These are phyloP conservation scores for Chytriomyces hyalinus DNA, from an alignment of 192 early-diverging fungal genomes.

Conservation along the genomic window DNA sequence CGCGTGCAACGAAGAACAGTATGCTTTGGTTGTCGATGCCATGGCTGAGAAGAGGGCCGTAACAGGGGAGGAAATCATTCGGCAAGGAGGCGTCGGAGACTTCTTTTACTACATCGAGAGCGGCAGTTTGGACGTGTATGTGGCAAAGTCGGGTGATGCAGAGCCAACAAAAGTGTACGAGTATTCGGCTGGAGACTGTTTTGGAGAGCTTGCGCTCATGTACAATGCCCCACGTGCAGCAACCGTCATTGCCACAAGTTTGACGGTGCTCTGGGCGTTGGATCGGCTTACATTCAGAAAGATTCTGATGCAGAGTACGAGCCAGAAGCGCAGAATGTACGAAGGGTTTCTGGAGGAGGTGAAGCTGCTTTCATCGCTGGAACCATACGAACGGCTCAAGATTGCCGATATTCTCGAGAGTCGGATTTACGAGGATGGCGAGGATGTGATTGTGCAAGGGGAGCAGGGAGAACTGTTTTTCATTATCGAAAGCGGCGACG, in stretches of 20 bases:
- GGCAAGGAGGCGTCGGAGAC: conserved; percentile 94
- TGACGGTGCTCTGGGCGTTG: conserved; percentile 91
- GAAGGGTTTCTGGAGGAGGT: conserved; percentile 97
- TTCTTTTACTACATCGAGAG: conserved; percentile 97
- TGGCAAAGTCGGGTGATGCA: conserved; percentile 66
- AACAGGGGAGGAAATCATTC: conserved; percentile 78
- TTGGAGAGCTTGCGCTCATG: conserved; percentile 99
- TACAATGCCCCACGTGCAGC: conserved; percentile 98
- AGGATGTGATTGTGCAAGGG: conserved; percentile 88
- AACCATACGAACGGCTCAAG: conserved; percentile 97
- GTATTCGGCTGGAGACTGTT: conserved; percentile 85
- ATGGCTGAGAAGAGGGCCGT: conserved; percentile 90
- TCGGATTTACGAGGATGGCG: conserved; percentile 81
- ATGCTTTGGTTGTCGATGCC: conserved; percentile 90
- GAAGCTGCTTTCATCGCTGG: conserved; percentile 83
- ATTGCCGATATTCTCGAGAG: conserved; percentile 97
- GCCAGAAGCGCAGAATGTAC: conserved; percentile 93
- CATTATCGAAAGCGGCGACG: conserved; percentile 93
- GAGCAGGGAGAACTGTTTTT: conserved; percentile 93
- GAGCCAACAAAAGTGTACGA: conserved; percentile 73
- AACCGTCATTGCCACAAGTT: conserved; percentile 85
- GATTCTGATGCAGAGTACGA: conserved; percentile 97
- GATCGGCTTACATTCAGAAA: conserved; percentile 96
- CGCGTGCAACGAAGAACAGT: conserved; percentile 93
- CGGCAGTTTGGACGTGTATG: conserved; percentile 91